phyloP scores from a whole-genome alignment of 2,329 filamentous ascomycete genomes.

The Phaeosphaeria sp. region DNA sequence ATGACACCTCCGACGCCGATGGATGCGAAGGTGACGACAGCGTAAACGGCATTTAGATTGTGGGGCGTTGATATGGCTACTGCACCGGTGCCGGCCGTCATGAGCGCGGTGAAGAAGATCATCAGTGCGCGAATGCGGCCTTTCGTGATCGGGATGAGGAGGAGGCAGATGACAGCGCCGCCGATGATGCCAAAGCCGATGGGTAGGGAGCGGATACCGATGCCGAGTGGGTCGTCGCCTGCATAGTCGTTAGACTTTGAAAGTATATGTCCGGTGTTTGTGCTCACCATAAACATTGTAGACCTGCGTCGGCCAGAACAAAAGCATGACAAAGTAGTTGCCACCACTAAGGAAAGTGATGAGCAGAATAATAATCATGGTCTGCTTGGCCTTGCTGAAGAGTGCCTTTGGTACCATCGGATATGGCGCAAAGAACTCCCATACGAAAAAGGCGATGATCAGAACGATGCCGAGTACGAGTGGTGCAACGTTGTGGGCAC shows the following conservation, averaged over 20 bases:
- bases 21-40: slow-evolving; percentile 66
- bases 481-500: slow-evolving; percentile 61
- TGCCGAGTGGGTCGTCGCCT: slow-evolving; percentile 65
- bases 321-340: slow-evolving; percentile 43
- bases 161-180: slow-evolving; percentile 66
- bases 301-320: slow-evolving; percentile 45
- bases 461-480: slow-evolving; percentile 59
- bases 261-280: not conserved
- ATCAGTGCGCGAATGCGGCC: slow-evolving; percentile 68
- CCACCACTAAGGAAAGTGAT: slow-evolving; percentile 45
- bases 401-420: slow-evolving; percentile 54
- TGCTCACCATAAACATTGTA: slow-evolving; percentile 43
- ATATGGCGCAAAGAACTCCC: slow-evolving; percentile 52
- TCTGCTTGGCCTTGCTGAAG: slow-evolving; percentile 39
- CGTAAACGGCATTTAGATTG: slow-evolving; percentile 64
- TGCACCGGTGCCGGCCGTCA: slow-evolving; percentile 69
- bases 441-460: slow-evolving; percentile 60
- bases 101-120: slow-evolving; percentile 65
- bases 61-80: slow-evolving; percentile 59
- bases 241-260: not conserved
- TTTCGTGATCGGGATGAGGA: slow-evolving; percentile 63
- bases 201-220: slow-evolving; percentile 71
- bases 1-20: slow-evolving; percentile 73
- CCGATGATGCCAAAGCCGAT: slow-evolving; percentile 69
- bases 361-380: slow-evolving; percentile 40